Evolutionary conservation across 2,329 filamentous ascomycete genomes (phyloP), one percentile per base, ranked within the genome.

Genomic region (Aspergillus clavatus): DNA sequence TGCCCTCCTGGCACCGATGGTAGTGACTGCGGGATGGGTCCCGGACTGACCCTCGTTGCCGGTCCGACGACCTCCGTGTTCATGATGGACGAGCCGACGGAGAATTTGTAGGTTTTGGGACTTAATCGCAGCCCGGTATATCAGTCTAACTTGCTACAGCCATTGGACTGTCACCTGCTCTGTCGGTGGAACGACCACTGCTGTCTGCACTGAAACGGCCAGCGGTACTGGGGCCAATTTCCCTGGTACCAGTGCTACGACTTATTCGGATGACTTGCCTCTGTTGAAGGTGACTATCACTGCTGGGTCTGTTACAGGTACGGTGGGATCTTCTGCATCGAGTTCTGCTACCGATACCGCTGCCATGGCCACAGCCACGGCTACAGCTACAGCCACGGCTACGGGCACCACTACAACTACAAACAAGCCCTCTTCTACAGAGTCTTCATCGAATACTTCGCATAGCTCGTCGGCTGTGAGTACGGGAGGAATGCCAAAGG

Each of bases 11-110:
- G 58, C 3, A 58, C 56, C 5, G 51, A 58, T 37, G 16, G 45
- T 37, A 33, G 29, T 3, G 52, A 58, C 12, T 63, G 60, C 29
- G 59, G 60, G 11, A 56, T 63, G 54, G 60, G 59, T 1, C 54
- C 53, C 3, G 60, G 60, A 6, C 26, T 62, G 12, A 56, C 46
- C 4, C 16, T 59, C 19, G 53, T 54, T 26, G 52, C 53, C 0
- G 57, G 47, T 2, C 46, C 55, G 11, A 41, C 35, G 2, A 43
- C 29, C 5, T 45, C 50, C 4, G 47, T 45, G 12, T 45, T 50
- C 27, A 40, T 53, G 8, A 50, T 52, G 21, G 43, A 49, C 7
- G 40, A 45, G 5, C 38, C 41, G 1, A 11, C 10, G 1, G 40
- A 39, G 4, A 27, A 42, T 7, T 40, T 58, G 55, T 56, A 38